Evolutionary conservation across 1,284 basidiomycete species (phyloP).

Genomic region (Cutaneotrichosporon cavernicola): DNA sequence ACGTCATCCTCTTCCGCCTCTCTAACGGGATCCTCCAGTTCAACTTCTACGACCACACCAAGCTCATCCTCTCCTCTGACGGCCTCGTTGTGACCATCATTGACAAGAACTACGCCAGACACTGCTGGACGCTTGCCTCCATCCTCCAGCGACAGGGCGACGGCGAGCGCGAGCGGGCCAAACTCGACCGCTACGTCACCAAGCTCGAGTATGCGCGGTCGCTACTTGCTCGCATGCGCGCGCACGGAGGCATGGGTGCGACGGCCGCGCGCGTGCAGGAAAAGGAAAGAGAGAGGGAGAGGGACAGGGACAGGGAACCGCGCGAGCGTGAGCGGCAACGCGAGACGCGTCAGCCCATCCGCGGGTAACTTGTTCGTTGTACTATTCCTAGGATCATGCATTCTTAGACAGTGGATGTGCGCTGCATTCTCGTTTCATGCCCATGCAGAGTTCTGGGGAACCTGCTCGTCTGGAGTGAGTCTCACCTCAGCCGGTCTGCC

Average conservation of each 20-base stretch:
- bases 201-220: constrained; percentile 49
- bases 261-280: constrained; percentile 11
- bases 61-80: constrained; percentile 79
- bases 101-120: constrained; percentile 78
- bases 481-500: too few species aligned
- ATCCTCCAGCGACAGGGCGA: constrained; percentile 58
- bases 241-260: constrained; percentile 24
- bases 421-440: too few species aligned
- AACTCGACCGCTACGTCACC: constrained; percentile 43
- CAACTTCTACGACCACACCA: constrained; percentile 98
- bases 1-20: constrained; percentile 94
- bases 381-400: not conserved
- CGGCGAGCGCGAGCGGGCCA: constrained; percentile 34
- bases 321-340: constrained; percentile 1
- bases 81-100: constrained; percentile 82
- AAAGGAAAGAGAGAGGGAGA: not conserved
- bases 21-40: constrained; percentile 91
- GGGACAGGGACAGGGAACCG: not conserved
- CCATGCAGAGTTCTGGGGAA: too few species aligned
- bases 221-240: constrained; percentile 36
- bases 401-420: not conserved
- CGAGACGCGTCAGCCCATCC: constrained; percentile 1
- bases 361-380: constrained; percentile 4
- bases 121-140: constrained; percentile 70
- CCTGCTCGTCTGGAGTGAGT: too few species aligned